Evolutionary conservation across 441 rosid genomes (phyloP), one percentile per base, ranked within the genome.

Genomic region (Pelargonium myrrhifolium): DNA sequence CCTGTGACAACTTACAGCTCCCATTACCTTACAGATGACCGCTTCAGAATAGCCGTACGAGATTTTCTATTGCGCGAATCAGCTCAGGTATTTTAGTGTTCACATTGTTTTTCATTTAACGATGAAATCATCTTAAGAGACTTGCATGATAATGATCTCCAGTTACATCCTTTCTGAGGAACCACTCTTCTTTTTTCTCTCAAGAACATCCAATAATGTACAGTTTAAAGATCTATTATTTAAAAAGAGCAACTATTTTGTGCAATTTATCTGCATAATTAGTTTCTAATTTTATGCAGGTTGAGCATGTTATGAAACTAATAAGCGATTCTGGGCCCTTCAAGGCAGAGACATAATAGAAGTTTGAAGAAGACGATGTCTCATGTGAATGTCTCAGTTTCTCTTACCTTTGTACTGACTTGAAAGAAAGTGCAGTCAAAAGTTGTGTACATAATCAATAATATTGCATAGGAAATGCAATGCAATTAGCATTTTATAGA

Each of bases 1-100:
- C 99, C 99, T 0, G 96, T 90, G 53, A 80, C 79, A 70, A 93
- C 99, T 40, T 90, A 87, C 69, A 93, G 99, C 79, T 85, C 90
- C 74, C 97, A 93, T 80, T 90, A 90, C 80, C 86, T 93, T n/a
- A 40, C 72, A 2, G 87, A 93, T 63, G 86, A 86, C 78, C 83
- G 77, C 71, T 89, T 93, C 80, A 79, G 73, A 82, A 84, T 85
- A 80, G 92, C 90, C 65, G 82, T 93, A 71, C 87, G 77, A 60
- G 86, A 84, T 62, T 93, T 90, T 70, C 80, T 90, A 28, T 75
- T 70, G 20, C 89, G 97, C 5, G 97, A 93, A 80, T 76, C 96
- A 72, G 70, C 74, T 75, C 98, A 93, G 98, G 98, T 92, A 82
- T 37, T 14, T 10, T 31, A 31, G 7, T 28, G 39, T 26, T 31